These are phyloP conservation scores for Fallopia convolvulus DNA, from an alignment of 148 eudicot species.

Conservation along the genomic window DNA sequence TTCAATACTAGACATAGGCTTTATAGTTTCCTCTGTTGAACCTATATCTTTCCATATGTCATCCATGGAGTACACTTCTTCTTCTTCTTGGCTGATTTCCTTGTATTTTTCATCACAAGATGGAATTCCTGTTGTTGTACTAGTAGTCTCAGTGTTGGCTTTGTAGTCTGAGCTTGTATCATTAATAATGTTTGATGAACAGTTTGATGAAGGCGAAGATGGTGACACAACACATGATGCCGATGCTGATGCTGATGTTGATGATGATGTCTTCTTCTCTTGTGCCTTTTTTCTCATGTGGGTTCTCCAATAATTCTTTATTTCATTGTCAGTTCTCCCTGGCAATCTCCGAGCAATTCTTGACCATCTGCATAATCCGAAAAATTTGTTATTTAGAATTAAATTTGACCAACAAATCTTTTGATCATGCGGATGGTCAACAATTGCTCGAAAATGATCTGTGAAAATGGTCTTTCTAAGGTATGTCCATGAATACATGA, in stretches of 20 bases:
- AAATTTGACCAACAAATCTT: too few relatives aligned
- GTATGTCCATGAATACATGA: too few relatives aligned
- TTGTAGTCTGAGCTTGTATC: slow-evolving; percentile 19
- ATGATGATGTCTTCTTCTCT: slow-evolving; percentile 45
- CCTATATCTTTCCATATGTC: slow-evolving; percentile 89
- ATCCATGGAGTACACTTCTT: slow-evolving; percentile 49
- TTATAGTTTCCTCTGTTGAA: slow-evolving; percentile 32
- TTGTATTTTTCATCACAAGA: too few relatives aligned
- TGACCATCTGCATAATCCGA: slow-evolving; percentile 52
- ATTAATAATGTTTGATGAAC: slow-evolving; percentile 26
- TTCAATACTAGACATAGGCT: slow-evolving; percentile 26
- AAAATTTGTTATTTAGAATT: too few relatives aligned
- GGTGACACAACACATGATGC: slow-evolving; percentile 16
- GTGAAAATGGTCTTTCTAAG: too few relatives aligned
- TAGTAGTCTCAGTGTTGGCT: slow-evolving; percentile 19
- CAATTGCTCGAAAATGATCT: too few relatives aligned
- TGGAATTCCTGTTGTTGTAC: slow-evolving; percentile 8
- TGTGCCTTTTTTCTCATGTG: slow-evolving; percentile 85
- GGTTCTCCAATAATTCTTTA: slow-evolving; percentile 90
- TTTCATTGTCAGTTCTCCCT: slow-evolving; percentile 86
- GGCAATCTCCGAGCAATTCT: slow-evolving; percentile 72
- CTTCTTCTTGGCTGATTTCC: background rate
- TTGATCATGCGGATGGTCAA: too few relatives aligned
- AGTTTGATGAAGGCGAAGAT: slow-evolving; percentile 21
- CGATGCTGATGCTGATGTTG: slow-evolving; percentile 42